These are phyloP conservation scores for Starmerella apis DNA, from an alignment of 805 yeast species.

Conservation along the genomic window DNA sequence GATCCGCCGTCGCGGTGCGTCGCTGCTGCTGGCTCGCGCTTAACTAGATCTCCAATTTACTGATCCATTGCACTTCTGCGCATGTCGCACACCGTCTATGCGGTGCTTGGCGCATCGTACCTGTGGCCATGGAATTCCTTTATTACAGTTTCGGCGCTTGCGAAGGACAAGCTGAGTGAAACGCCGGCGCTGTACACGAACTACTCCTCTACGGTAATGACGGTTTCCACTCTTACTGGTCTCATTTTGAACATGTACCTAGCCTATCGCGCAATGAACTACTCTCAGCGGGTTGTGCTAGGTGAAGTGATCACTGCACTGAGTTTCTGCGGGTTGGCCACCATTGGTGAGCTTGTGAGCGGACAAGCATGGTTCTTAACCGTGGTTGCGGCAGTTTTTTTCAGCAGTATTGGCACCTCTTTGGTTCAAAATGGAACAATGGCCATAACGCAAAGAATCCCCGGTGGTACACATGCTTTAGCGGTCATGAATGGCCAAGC, in stretches of 20 bases:
- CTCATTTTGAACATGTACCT: slow-evolving; percentile 49
- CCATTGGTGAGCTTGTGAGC: slow-evolving; percentile 11
- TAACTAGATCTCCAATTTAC: neutral
- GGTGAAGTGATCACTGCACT: slow-evolving; percentile 53
- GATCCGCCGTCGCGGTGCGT: neutral
- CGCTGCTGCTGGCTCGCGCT: no score
- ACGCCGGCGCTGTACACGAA: slow-evolving; percentile 35
- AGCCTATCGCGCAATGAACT: slow-evolving; percentile 57
- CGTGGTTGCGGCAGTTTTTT: slow-evolving; percentile 48
- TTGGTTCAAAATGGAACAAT: slow-evolving; percentile 81
- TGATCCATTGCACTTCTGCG: neutral
- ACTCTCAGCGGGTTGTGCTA: slow-evolving; percentile 43
- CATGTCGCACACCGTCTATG: slow-evolving; percentile 33
- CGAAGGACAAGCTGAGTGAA: slow-evolving; percentile 49
- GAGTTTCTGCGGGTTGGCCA: slow-evolving; percentile 51
- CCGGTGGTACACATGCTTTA: slow-evolving; percentile 22
- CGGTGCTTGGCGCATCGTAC: slow-evolving; percentile 61
- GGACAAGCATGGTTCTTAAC: slow-evolving; percentile 30
- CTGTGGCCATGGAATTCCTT: slow-evolving; percentile 98
- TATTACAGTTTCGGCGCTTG: slow-evolving; percentile 74
- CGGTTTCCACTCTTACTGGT: slow-evolving; percentile 63
- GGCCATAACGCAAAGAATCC: slow-evolving; percentile 62
- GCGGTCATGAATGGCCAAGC: slow-evolving; percentile 94
- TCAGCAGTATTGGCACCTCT: slow-evolving; percentile 67
- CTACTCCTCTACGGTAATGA: slow-evolving; percentile 81